Evolutionary conservation across 2,329 filamentous ascomycete species (phyloP), one percentile per base, ranked within the genome.

Genomic region (Alternaria sp.): DNA sequence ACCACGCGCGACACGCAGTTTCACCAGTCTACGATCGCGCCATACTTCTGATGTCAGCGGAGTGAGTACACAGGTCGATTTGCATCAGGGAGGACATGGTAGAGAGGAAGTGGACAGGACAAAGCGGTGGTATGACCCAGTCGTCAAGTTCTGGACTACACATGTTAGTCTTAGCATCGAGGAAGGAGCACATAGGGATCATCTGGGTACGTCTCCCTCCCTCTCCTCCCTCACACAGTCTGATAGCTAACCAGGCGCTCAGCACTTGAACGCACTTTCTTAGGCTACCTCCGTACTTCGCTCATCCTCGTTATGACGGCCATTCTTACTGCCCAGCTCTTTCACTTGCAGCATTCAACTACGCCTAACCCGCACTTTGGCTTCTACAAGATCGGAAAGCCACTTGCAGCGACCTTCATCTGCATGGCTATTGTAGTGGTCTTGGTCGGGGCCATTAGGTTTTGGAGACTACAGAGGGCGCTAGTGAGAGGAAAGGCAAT

Each of bases 181-280:
- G 13, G 81, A 82, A 59, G 77, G 79, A 28, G 72, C 79, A 46
- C 82, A 81, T 63, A 78, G 85, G 72, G 85, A 87, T 68, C 84
- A 87, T 73, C 67, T 88, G 40, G 85, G 85, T 86, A 79, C 53
- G 80, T 62, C 8, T 6, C 45, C 13, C 9, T 24, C 3, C 17
- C 3, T 21, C 28, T 10, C 5, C 14, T 5, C 36, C 7, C n/a
- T 21, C 50, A 26, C 24, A 28, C 21, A 7, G 7, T 45, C 24
- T 39, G 58, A 9, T 31, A 54, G 48, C 67, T 57, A 44, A 45
- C 7, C 7, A 14, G 2, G 29, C 41, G 1, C 37, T 37, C 67
- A 92, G 90, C 90, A 36, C 84, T 92, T 54, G 89, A 93, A 76
- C 82, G 90, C 56, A 93, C 90, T 17, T 93, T 89, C 71, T 84